Percentiles rank a stretch among this genome's conserved stretches.
Evolutionary conservation across 257 asterid species (phyloP).

Genomic region (Handroanthus guayacan): DNA sequence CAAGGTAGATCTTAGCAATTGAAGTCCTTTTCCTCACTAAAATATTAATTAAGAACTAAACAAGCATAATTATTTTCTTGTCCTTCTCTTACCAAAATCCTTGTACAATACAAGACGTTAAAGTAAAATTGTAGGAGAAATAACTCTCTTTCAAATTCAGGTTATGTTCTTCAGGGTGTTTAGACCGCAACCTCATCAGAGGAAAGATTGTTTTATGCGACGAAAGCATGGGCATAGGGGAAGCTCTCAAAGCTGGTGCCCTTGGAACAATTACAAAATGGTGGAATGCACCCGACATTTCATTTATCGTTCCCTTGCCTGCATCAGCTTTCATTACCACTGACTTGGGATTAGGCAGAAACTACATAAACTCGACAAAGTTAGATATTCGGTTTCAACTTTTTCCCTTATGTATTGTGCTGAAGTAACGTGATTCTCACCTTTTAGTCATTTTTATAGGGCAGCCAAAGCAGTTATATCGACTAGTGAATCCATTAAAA

Average conservation of each 20-base stretch:
- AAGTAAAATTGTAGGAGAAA: too few species aligned
- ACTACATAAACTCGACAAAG: slow-evolving; percentile 32
- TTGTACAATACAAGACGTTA: too few species aligned
- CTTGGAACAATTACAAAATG: slow-evolving; percentile 29
- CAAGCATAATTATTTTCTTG: too few species aligned
- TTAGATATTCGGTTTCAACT: not conserved
- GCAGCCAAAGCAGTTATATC: slow-evolving; percentile 31
- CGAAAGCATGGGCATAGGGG: not conserved
- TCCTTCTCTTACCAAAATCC: too few species aligned
- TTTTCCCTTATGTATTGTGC: not conserved
- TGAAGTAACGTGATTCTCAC: too few species aligned
- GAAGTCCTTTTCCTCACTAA: not conserved
- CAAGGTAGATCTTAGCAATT: slow-evolving; percentile 30
- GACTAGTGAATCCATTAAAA: slow-evolving; percentile 34
- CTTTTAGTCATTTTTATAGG: not conserved
- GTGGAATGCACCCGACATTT: not conserved
- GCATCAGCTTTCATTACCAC: slow-evolving; percentile 18
- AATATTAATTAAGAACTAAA: too few species aligned
- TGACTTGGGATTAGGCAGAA: slow-evolving; percentile 16
- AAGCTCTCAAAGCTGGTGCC: slow-evolving; percentile 31
- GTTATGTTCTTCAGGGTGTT: slow-evolving; percentile 27
- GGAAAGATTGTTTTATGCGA: slow-evolving; percentile 53
- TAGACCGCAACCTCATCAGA: slow-evolving; percentile 33
- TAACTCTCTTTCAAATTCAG: slow-evolving; percentile 34
- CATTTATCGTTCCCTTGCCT: slow-evolving; percentile 38